These are phyloP conservation scores for Arabis alpina DNA, from an alignment of 345 rosid genomes.

Conservation along the genomic window DNA sequence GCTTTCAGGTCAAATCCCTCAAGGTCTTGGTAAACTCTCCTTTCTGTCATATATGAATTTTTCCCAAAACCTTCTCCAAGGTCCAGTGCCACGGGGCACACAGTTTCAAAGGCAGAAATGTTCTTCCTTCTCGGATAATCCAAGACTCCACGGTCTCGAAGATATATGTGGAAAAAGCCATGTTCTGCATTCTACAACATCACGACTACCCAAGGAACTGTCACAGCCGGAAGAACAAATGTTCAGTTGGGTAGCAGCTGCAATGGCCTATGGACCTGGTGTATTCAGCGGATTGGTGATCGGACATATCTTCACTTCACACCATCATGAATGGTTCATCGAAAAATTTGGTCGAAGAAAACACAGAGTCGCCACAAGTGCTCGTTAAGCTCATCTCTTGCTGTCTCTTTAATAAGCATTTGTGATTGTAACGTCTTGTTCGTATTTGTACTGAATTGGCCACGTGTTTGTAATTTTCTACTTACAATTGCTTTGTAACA, in stretches of 20 bases:
- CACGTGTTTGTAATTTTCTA: too few species aligned
- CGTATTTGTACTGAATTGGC: too few species aligned
- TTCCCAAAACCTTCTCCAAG: too few species aligned
- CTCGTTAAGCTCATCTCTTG: neutral
- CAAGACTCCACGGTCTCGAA: neutral
- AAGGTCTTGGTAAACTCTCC: constrained; percentile 14
- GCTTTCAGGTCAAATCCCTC: constrained; percentile 25
- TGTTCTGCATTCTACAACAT: neutral
- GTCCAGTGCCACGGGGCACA: too few species aligned
- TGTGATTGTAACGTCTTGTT: too few species aligned
- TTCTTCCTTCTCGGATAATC: neutral
- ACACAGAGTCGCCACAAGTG: neutral
- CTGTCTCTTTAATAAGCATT: too few species aligned
- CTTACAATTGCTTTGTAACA: too few species aligned
- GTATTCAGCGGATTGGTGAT: neutral
- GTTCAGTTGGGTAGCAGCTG: constrained; percentile 19
- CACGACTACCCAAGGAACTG: neutral
- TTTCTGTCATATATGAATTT: too few species aligned
- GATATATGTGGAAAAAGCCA: neutral
- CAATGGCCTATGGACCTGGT: constrained; percentile 17
- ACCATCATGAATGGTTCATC: neutral
- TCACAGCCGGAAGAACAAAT: neutral
- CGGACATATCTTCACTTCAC: constrained; percentile 3
- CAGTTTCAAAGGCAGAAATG: too few species aligned
- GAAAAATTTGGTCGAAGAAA: neutral